Evolutionary conservation across 2,329 filamentous ascomycete genomes (phyloP).

Genomic region (Fusarium sp.): DNA sequence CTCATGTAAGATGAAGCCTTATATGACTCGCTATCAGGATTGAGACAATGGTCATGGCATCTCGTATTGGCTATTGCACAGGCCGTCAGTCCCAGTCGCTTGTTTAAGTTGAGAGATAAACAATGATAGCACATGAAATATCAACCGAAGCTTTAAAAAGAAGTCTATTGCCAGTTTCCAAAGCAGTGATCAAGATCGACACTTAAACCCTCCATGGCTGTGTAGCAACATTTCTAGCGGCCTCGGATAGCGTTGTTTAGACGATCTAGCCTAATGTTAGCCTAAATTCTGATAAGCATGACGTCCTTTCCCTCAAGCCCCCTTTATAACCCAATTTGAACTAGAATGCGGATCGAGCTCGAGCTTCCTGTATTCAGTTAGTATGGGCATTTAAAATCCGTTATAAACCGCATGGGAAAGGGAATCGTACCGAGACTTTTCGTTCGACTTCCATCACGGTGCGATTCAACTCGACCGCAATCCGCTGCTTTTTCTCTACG

Average conservation of each 20-base stretch:
- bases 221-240: no score
- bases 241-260: not conserved
- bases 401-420: accelerated
- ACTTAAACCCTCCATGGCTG: no score
- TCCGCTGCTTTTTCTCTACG: slow-evolving; percentile 93
- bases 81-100: no score
- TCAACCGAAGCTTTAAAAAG: no score
- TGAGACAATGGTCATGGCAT: no score
- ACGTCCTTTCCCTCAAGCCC: not conserved
- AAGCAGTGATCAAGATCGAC: no score
- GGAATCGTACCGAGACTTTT: slow-evolving; percentile 70
- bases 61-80: no score
- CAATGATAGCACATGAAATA: no score
- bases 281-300: not conserved
- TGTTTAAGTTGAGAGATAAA: no score
- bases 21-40: no score
- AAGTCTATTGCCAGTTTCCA: no score
- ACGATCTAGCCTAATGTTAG: not conserved
- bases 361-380: not conserved
- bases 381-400: accelerated
- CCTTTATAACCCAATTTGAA: not conserved
- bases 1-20: not conserved
- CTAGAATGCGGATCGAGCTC: not conserved
- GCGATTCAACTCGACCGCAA: slow-evolving; percentile 90
- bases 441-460: slow-evolving; percentile 92